These are phyloP conservation scores for Leptomonas pyrrhocoris DNA, from an alignment of 208 protist genomes.

Conservation along the genomic window DNA sequence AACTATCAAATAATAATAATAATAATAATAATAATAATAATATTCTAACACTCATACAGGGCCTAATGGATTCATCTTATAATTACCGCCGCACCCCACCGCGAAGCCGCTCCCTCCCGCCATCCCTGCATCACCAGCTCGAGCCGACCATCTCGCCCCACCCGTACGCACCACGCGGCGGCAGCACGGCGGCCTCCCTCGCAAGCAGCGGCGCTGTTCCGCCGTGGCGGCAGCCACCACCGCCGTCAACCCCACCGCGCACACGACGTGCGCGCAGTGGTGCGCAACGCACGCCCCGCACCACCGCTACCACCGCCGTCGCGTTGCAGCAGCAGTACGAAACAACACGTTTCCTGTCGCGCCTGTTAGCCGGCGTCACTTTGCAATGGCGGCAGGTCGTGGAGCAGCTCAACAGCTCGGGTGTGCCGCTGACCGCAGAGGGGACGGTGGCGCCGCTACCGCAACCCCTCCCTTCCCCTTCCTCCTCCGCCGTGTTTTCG, in stretches of 20 bases:
- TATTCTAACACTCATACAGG: no score
- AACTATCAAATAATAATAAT: no score
- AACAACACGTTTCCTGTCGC: constrained; percentile 21
- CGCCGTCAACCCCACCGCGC: not conserved
- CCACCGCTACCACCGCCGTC: not conserved
- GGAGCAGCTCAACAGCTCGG: constrained; percentile 14
- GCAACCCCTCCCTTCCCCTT: no score
- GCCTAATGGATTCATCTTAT: constrained; percentile 19
- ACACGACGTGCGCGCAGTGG: not conserved
- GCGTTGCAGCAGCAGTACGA: constrained; percentile 23
- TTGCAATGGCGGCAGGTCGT: constrained; percentile 28
- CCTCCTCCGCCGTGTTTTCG: not conserved
- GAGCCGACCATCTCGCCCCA: not conserved
- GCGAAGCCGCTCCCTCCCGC: not conserved
- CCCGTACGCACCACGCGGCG: not conserved
- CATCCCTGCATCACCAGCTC: not conserved
- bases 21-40: no score
- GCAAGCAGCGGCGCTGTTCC: not conserved
- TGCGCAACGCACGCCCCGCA: no score
- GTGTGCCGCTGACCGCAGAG: not conserved
- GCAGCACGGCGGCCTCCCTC: not conserved
- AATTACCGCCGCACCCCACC: not conserved
- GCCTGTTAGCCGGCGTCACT: constrained; percentile 28
- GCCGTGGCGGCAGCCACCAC: not conserved
- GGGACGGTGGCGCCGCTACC: not conserved